phyloP scores from a whole-genome alignment of 2,329 filamentous ascomycete species.

The Laburnicola sp. region DNA sequence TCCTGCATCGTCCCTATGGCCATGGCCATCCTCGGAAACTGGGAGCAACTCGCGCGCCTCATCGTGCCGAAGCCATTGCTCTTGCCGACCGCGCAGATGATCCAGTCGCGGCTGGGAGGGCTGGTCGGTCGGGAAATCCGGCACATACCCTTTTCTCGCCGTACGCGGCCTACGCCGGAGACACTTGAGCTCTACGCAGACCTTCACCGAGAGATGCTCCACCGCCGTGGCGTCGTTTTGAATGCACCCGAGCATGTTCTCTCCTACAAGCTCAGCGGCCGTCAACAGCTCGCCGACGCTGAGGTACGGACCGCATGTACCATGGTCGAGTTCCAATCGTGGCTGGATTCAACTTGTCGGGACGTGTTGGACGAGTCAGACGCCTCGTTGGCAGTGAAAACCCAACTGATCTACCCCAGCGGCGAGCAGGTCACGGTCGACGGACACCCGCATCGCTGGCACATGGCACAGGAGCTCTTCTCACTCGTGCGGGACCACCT shows the following conservation, averaged over 20 bases:
- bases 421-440: too few species aligned
- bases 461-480: too few species aligned
- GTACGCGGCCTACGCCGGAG: slow-evolving; percentile 7
- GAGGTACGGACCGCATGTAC: slow-evolving; percentile 43
- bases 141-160: slow-evolving; percentile 57
- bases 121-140: slow-evolving; percentile 1
- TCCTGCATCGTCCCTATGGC: slow-evolving; percentile 59
- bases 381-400: too few species aligned
- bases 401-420: slow-evolving; percentile 46
- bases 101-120: background rate
- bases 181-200: slow-evolving; percentile 36
- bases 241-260: slow-evolving; percentile 63
- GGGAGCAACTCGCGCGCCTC: background rate
- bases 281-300: slow-evolving; percentile 56
- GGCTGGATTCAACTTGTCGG: slow-evolving; percentile 53
- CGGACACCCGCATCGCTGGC: too few species aligned
- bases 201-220: slow-evolving; percentile 43
- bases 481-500: too few species aligned
- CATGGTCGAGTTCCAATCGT: slow-evolving; percentile 56
- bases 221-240: slow-evolving; percentile 57
- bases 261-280: slow-evolving; percentile 63
- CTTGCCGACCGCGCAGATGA: slow-evolving; percentile 5
- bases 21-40: background rate
- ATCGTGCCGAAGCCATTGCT: background rate
- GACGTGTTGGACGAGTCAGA: slow-evolving; percentile 65